Percentiles rank a stretch among this genome's conserved stretches.
These are phyloP conservation scores for Russula sp. DNA, from an alignment of 768 basidiomycete genomes.

Conservation along the genomic window DNA sequence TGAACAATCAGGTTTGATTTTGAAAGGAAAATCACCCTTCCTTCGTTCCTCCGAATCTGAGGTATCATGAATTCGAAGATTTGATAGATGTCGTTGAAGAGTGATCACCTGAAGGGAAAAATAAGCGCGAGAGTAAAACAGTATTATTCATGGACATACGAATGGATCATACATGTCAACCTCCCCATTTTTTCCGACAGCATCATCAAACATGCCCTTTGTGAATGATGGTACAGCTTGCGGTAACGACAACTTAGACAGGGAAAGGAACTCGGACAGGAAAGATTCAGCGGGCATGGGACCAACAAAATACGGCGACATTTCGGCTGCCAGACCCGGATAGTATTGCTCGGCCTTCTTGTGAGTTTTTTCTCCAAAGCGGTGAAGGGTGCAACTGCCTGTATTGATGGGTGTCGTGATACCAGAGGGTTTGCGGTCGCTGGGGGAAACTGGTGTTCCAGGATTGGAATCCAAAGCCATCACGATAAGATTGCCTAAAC, in stretches of 20 bases:
- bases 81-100: not conserved
- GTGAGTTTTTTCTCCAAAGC: not conserved
- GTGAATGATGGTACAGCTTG: not conserved
- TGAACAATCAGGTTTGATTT: not conserved
- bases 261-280: not conserved
- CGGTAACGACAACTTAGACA: not conserved
- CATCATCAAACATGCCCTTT: not conserved
- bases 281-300: not conserved
- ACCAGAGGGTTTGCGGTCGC: too few relatives aligned
- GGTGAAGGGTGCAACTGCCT: not conserved
- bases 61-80: not conserved
- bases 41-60: not conserved
- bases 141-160: not conserved
- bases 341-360: not conserved
- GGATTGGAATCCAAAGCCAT: too few relatives aligned
- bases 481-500: too few relatives aligned
- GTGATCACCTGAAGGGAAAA: not conserved
- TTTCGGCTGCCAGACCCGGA: not conserved
- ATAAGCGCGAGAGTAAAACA: not conserved
- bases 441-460: too few relatives aligned
- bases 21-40: not conserved
- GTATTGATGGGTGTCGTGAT: too few relatives aligned
- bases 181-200: not conserved
- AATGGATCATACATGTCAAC: not conserved
- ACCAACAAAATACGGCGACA: not conserved